Evolutionary conservation across 805 yeast genomes (phyloP).

Genomic region (Dipodascopsis uninucleata): DNA sequence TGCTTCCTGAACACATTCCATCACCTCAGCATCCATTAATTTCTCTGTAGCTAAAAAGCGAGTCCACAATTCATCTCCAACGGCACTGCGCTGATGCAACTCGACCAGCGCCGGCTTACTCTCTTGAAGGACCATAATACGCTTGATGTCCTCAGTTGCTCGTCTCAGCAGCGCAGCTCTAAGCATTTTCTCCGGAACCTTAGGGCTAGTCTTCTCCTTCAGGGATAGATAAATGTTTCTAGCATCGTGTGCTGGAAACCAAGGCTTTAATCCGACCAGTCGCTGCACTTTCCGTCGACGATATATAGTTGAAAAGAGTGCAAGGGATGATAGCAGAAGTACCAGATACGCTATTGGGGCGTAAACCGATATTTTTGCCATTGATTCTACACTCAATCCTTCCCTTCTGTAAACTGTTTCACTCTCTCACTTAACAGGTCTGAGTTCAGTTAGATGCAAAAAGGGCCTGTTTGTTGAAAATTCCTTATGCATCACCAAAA

Average conservation of each 20-base stretch:
- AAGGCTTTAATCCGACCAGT: constrained; percentile 60
- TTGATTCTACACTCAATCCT: background rate
- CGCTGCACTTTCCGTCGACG: constrained; percentile 39
- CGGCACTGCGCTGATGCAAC: constrained; percentile 80
- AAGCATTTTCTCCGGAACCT: constrained; percentile 72
- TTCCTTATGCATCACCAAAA: no score
- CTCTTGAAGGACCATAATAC: constrained; percentile 79
- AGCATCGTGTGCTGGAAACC: constrained; percentile 64
- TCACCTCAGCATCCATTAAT: constrained; percentile 75
- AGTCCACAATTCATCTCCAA: constrained; percentile 85
- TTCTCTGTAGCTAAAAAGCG: constrained; percentile 74
- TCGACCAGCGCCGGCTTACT: constrained; percentile 62
- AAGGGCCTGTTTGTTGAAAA: no score
- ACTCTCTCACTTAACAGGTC: no score
- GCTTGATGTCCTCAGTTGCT: constrained; percentile 84
- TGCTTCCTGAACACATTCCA: constrained; percentile 71
- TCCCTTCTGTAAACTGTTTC: background rate
- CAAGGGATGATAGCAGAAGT: constrained; percentile 23
- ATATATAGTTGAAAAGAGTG: constrained; percentile 24
- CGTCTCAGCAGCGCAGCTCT: constrained; percentile 64
- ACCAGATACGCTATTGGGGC: constrained; percentile 27
- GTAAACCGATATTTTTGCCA: constrained; percentile 24
- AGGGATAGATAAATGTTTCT: constrained; percentile 61
- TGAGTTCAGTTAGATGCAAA: no score
- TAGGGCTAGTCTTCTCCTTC: constrained; percentile 44